Evolutionary conservation across 257 asterid species (phyloP), one percentile per base, ranked within the genome.

Genomic region (Nyctanthes arbortristis): DNA sequence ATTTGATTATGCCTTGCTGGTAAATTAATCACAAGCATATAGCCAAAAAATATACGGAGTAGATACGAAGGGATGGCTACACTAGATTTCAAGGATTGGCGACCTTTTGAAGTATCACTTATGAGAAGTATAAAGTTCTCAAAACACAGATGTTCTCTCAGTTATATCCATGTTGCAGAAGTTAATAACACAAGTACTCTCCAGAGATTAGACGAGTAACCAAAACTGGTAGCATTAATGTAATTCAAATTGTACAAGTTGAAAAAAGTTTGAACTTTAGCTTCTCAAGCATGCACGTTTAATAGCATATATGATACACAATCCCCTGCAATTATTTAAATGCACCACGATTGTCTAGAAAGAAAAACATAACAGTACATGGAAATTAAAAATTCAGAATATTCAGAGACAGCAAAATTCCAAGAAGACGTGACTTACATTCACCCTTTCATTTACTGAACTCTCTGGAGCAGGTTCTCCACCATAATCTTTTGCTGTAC

Each of bases 401-500:
- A 4, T 33, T 63, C 8, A 35, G 36, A 8, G 24, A 34, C 33
- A 40, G 59, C 33, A 3, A 28, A 33, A 63, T 49, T 70, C 73
- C 49, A 52, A 33, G 43, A 2, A 18, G 54, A 27, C 40, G 34
- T 20, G 6, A 29, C 33, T 5, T 32, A 7, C 24, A 43, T 20
- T 73, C 67, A 35, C 37, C 27, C 34, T 68, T 58, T 43, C 43
- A 54, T 54, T 84, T 72, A 88, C 71, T 69, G 87, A 75, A 86
- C 74, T 80, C 80, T 86, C 74, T 88, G 88, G 25, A 94, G 91
- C 75, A 94, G 84, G 73, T 40, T 85, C 70, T 94, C 97, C 62
- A 84, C 97, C 87, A 85, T 77, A 58, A 89, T 82, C 69, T 86
- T 94, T 78, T 94, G 99, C 69, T 94, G 99, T 36, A 67, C 92